Evolutionary conservation across 495 filamentous ascomycete genomes (phyloP), one percentile per base, ranked within the genome.

Genomic region (Aspergillus biplanus): DNA sequence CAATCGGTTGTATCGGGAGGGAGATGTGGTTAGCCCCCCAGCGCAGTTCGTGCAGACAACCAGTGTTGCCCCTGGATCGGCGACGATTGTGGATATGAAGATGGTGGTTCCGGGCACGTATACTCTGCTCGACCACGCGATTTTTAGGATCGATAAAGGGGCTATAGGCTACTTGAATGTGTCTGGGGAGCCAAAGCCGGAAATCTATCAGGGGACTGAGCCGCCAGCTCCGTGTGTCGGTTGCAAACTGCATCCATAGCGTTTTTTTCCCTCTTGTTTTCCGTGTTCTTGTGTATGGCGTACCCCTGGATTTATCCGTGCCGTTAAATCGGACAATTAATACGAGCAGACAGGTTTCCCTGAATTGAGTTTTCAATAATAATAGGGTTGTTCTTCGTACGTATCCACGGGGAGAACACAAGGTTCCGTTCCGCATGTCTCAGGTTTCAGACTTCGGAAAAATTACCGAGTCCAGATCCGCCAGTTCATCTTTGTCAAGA

Each of bases 91-190:
- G 4, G 66, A 69, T 54, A 65, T 69, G 63, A 61, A 63, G 39
- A 69, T 69, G 63, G 11, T 64, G 1, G 60, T 66, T 35, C 66
- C 66, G 9, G 63, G 66, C 11, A 66, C 66, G 21, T 69, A 69
- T 61, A 69, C 66, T 0, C 63, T 69, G 7, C 50, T 69, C 37
- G 66, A 69, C 50, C 66, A 69, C 55, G 63, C 66, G 2, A 69
- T 69, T 12, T 69, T 66, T 52, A 59, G 66, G 15, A 50, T 69
- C 6, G 66, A 69, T 6, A 65, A 69, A 13, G 66, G 63, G 6
- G 63, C 59, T n/a, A 46, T 61, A 7, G 66, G 63, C 5, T 66
- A 65, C 32, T 61, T 69, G 46, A 69, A 65, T 11, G 66, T 69
- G 21, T 34, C 66, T 0, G 63, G 66, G 16, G 42, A 58, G n/a